phyloP scores from a whole-genome alignment of 768 basidiomycete species.

The Lactarius deliciosus region DNA sequence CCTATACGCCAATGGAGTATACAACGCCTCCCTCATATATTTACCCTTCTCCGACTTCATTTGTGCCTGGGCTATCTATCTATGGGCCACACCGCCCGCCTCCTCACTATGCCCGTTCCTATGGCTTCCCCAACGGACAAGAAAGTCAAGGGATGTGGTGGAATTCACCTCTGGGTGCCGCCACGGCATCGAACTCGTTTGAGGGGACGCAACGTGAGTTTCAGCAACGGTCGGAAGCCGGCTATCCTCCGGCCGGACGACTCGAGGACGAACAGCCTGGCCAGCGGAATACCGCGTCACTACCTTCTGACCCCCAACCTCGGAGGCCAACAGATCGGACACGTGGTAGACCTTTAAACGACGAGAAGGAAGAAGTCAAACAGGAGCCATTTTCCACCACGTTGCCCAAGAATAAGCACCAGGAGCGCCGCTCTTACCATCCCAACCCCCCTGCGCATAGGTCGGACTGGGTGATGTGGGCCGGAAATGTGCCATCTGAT shows the following conservation, averaged over 20 bases:
- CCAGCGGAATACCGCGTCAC: background rate
- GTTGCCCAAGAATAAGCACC: slow-evolving; percentile 3
- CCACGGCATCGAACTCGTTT: slow-evolving; percentile 29
- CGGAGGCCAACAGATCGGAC: background rate
- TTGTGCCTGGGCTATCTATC: slow-evolving; percentile 36
- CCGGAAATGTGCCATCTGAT: slow-evolving; percentile 86
- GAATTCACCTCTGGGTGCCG: slow-evolving; percentile 41
- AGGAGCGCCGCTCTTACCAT: slow-evolving; percentile 57
- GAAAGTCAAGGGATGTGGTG: slow-evolving; percentile 55
- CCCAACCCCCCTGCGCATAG: slow-evolving; percentile 71
- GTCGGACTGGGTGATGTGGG: slow-evolving; percentile 97
- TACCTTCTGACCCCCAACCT: slow-evolving; percentile 8
- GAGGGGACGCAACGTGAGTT: slow-evolving; percentile 36
- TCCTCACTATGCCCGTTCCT: slow-evolving; percentile 38
- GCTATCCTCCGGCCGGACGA: slow-evolving; percentile 32
- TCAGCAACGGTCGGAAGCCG: slow-evolving; percentile 37
- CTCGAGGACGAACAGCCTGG: slow-evolving; percentile 7
- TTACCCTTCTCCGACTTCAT: slow-evolving; percentile 41
- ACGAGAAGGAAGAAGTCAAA: background rate
- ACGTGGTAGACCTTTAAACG: background rate
- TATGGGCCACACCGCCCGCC: slow-evolving; percentile 43
- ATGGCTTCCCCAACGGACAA: slow-evolving; percentile 34
- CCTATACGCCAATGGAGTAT: slow-evolving; percentile 34
- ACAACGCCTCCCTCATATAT: slow-evolving; percentile 39
- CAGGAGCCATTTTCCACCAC: background rate